Base-by-base conservation (phyloP, 495 filamentous ascomycete genomes). In the Penicillium longicatenatum region DNA sequence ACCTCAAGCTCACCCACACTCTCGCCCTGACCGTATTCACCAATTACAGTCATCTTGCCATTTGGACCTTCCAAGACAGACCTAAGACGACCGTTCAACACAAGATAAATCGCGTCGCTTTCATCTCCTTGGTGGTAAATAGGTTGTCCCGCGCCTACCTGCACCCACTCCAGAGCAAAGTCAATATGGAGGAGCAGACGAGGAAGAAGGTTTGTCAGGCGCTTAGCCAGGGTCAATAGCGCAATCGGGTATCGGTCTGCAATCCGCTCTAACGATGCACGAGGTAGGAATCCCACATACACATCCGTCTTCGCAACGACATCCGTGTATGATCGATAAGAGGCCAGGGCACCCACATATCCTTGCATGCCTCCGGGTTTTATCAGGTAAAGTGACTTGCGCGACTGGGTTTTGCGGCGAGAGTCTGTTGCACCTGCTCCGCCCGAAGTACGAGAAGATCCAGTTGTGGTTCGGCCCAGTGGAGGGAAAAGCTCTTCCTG, bases 261-360 rank as follows among this genome's bases (percentile, higher is more conserved):
- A 48, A 98, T 90, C 57, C 91, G 84, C 63, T 98, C 94, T 44
- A 98, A 80, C 2, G 93, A 92, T 2, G 84, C 81, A 42, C 92
- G 79, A 1, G 94, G 93, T 6, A 98, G 82, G 65, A 98, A 98
- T 16, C 94, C 94, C 31, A 98, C 95, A 68, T 97, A 98, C 29
- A 98, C 94, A 75, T 98, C 95, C 2, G 95, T 98, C 76, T 97
- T 97, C 9, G 94, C 94, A 35, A 93, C 88, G 8, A 98, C 92
- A 66, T 98, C 94, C 21, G 96, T 92, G 69, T 98, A 96, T 0
- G 95, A 98, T 29, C 94, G 82, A 66, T 96, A 94, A 0, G 93
- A 96, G 1, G 94, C 96, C 20, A 98, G 87, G 0, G 90, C 91
- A 6, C 94, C 92, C 22, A 97, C 83, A 63, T 98, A 98, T 2